Base-by-base conservation (phyloP, 495 filamentous ascomycete genomes). In the Amniculicola lignicola region DNA sequence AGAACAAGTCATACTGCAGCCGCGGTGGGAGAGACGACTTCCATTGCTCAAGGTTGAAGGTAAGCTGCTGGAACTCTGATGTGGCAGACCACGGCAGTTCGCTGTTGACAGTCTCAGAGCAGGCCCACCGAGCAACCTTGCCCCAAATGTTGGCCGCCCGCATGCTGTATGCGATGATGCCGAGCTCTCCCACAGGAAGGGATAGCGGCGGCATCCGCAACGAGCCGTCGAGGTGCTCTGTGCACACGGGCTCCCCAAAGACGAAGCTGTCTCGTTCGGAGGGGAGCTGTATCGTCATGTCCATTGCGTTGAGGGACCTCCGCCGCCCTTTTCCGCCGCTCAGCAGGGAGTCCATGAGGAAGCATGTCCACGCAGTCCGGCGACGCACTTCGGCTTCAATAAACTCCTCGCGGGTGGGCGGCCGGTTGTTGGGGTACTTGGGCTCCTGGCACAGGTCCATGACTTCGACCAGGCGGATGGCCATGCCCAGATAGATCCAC, bases 401-500 rank as follows among this genome's bases (percentile, higher is more conserved):
- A 47, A 67, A 67, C 39, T 64, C 64, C 19, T 67, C 61, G 33
- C 54, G 49, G 1, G 64, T 64, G 12, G 48, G 56, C 5, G 27
- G 27, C 1, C 54, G 43, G 47, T 57, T 46, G 5, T 48, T 51
- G 15, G 59, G 50, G 21, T 21, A 28, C 12, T 50, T 19, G 1
- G 18, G 48, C 28, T 67, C 64, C 25, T 62, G 57, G 44, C 47
- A 59, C 16, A 67, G 62, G 18, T 54, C 57, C 55, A 67, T 54
- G 38, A 67, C 54, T 31, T 67, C 62, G 11, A 57, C 61, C 57
- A 67, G 61, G 7, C 64, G 33, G 18, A 67, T 57, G 25, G 64
- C 64, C 57, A 65, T 64, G 18, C 64, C 64, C 40, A 67, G 54
- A 31, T 64, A 67, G 24, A 67, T 67, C 64, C 64, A 67, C 11